Percentiles rank a stretch among this genome's conserved stretches.
Evolutionary conservation across 345 rosid species (phyloP).

Genomic region (Sisymbrium irio): DNA sequence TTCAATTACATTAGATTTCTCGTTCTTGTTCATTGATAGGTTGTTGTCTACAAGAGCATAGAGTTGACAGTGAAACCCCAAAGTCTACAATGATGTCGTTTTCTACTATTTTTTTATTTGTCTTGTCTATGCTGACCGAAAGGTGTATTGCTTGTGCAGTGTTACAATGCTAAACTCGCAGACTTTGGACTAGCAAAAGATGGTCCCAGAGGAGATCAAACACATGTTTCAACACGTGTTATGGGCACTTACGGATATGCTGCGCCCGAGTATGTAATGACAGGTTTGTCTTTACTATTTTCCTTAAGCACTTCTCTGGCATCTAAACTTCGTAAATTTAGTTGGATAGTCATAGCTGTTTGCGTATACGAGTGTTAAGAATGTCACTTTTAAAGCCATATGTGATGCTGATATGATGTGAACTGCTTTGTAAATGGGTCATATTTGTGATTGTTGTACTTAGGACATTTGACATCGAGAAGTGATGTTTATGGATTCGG

Average conservation of each 20-base stretch:
- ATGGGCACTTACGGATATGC: slow-evolving; percentile 99
- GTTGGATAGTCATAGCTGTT: not conserved
- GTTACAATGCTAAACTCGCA: slow-evolving; percentile 85
- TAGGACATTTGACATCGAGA: slow-evolving; percentile 93
- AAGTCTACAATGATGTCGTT: not conserved
- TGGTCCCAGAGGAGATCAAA: slow-evolving; percentile 98
- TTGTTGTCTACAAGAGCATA: not conserved
- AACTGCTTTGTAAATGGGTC: not conserved
- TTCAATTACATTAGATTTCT: not conserved
- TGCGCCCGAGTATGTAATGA: slow-evolving; percentile 96
- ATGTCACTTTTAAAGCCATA: not conserved
- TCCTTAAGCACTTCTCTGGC: not conserved
- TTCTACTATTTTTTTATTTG: not conserved
- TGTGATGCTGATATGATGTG: not conserved
- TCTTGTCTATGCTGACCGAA: slow-evolving; percentile 29
- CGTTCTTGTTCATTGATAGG: not conserved
- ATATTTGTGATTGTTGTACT: slow-evolving; percentile 20
- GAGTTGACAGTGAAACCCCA: not conserved
- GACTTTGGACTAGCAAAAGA: slow-evolving; percentile 98
- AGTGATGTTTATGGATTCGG: slow-evolving; percentile 98
- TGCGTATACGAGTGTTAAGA: not conserved
- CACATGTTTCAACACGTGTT: slow-evolving; percentile 97
- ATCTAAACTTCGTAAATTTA: not conserved
- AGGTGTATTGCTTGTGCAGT: slow-evolving; percentile 45
- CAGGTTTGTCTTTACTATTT: slow-evolving; percentile 56